Percentiles rank a stretch among this genome's conserved stretches.
These are phyloP conservation scores for Coccomyxa sp. DNA, from an alignment of 139 green algal species.

Conservation along the genomic window DNA sequence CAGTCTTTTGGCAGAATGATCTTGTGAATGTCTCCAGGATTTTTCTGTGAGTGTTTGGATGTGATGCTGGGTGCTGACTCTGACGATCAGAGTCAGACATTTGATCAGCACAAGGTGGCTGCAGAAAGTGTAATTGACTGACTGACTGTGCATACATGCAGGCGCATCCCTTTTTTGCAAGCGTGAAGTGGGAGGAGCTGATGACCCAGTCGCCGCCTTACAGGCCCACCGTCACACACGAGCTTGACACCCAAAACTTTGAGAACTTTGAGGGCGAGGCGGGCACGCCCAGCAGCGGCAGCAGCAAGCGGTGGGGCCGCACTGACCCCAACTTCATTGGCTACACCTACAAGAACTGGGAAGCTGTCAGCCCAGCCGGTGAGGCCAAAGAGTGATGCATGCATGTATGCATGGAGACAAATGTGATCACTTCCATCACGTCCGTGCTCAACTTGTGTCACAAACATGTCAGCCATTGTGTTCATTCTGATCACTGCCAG, in stretches of 20 bases:
- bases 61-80: too few species aligned
- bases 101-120: too few species aligned
- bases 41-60: too few species aligned
- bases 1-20: too few species aligned
- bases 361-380: slow-evolving; percentile 55
- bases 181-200: slow-evolving; percentile 80
- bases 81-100: too few species aligned
- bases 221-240: slow-evolving; percentile 71
- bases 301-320: slow-evolving; percentile 16
- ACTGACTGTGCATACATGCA: slow-evolving; percentile 23
- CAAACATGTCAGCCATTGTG: background rate
- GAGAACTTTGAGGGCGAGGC: slow-evolving; percentile 92
- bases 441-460: background rate
- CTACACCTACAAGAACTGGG: slow-evolving; percentile 97
- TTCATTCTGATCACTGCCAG: background rate
- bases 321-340: slow-evolving; percentile 92
- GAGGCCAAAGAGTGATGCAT: too few species aligned
- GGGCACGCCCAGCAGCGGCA: slow-evolving; percentile 5
- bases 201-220: slow-evolving; percentile 67
- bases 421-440: background rate
- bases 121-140: too few species aligned
- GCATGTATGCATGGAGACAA: background rate
- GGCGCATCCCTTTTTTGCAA: slow-evolving; percentile 88
- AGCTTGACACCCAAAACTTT: slow-evolving; percentile 98
- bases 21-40: too few species aligned